Base-by-base conservation (phyloP, 1,284 basidiomycete species). In the Malassezia brasiliensis region DNA sequence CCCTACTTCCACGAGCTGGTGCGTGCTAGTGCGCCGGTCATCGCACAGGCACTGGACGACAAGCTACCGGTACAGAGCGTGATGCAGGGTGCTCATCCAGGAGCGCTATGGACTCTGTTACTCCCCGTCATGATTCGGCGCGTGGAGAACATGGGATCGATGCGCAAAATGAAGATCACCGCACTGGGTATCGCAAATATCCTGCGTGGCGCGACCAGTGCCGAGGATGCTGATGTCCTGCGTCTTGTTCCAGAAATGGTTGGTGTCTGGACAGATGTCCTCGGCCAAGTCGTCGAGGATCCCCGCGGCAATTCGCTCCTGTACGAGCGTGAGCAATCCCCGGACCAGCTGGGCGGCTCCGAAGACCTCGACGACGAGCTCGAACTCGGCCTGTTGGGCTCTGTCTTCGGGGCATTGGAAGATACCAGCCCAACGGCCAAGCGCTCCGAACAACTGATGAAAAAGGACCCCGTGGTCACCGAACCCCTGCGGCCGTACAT, bases 101-200 rank as follows among this genome's bases (percentile, higher is more conserved):
- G 37, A 30, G 15, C 30, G 3, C 22, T 50, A 38, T 66, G 61
- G 60, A 41, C 40, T 32, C 47, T 60, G 3, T 50, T 68, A 30
- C n/a, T 68, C 42, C 51, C 53, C 8, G 50, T 47, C 5, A 47
- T 66, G 41, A 60, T 64, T 45, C 44, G 54, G 10, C 52, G 62
- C 10, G 69, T 67, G 45, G 67, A 69, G 36, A 67, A 63, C 55
- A 72, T 70, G 63, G 47, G 67, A 30, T 65, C 68, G 14, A 42
- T 55, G 20, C 60, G 67, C 10, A 62, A 64, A 37, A 60, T 67
- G 11, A 66, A 68, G 17, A 55, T 69, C 12, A 61, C 62, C 5
- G 64, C 63, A 1, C 53, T 74, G 17, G 71, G 63, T 1, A 51
- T 69, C 8, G 68, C 71, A 10, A 42, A 31, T 20, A 50, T 61